phyloP scores from a whole-genome alignment of 208 protist species.

The Trypanosoma lewisi region DNA sequence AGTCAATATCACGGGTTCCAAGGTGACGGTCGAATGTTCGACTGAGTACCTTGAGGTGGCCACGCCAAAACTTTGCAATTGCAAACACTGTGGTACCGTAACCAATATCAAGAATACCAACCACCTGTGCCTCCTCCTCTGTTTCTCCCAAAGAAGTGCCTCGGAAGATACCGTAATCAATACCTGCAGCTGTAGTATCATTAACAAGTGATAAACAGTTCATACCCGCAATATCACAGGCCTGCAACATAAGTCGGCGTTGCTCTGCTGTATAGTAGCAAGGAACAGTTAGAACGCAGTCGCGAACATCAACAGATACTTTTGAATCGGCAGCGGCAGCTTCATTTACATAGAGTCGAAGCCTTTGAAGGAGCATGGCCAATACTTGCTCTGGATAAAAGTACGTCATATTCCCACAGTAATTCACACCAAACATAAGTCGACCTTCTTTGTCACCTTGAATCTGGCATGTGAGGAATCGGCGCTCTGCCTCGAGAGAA shows the following conservation, averaged over 20 bases:
- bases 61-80: slow-evolving; percentile 79
- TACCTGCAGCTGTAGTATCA: slow-evolving; percentile 83
- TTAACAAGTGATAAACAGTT: slow-evolving; percentile 90
- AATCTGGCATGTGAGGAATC: slow-evolving; percentile 64
- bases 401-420: slow-evolving; percentile 63
- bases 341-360: slow-evolving; percentile 78
- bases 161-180: slow-evolving; percentile 93
- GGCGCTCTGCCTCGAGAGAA: slow-evolving; percentile 49
- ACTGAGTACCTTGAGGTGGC: slow-evolving; percentile 78
- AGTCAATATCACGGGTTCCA: slow-evolving; percentile 87
- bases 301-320: slow-evolving; percentile 51
- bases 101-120: slow-evolving; percentile 89
- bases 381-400: slow-evolving; percentile 92
- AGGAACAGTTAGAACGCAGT: slow-evolving; percentile 86
- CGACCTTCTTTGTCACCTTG: slow-evolving; percentile 59
- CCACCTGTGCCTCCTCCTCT: slow-evolving; percentile 74
- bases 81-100: slow-evolving; percentile 79
- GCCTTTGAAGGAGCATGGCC: slow-evolving; percentile 88
- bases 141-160: slow-evolving; percentile 72
- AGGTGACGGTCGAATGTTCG: slow-evolving; percentile 78
- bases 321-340: slow-evolving; percentile 60
- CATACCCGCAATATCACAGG: slow-evolving; percentile 82
- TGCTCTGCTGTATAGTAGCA: slow-evolving; percentile 88
- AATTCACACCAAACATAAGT: slow-evolving; percentile 82
- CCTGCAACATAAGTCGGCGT: slow-evolving; percentile 77